These are phyloP conservation scores for Paecilomyces formosus DNA, from an alignment of 2,329 filamentous ascomycete genomes.

Conservation along the genomic window DNA sequence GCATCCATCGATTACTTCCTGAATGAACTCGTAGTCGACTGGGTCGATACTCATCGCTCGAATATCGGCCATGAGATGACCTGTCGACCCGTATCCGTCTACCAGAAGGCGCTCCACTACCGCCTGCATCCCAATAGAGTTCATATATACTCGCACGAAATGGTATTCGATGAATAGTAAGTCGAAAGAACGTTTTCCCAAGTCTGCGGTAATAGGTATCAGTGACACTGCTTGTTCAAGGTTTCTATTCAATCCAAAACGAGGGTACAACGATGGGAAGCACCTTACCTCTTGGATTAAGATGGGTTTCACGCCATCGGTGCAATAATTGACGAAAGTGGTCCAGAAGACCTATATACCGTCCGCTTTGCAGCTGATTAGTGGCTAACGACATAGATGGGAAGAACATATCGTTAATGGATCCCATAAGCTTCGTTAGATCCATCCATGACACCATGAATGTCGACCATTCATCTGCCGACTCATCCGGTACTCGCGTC, in stretches of 20 bases:
- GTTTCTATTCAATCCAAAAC: background rate
- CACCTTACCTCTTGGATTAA: slow-evolving; percentile 20
- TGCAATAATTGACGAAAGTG: slow-evolving; percentile 30
- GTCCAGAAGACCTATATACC: slow-evolving; percentile 43
- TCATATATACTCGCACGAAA: slow-evolving; percentile 38
- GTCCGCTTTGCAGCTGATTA: slow-evolving; percentile 25
- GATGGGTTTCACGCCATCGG: slow-evolving; percentile 30
- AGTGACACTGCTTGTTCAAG: background rate
- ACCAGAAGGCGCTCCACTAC: slow-evolving; percentile 47
- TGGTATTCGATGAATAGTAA: slow-evolving; percentile 49
- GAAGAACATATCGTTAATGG: slow-evolving; percentile 48
- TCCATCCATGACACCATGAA: slow-evolving; percentile 49
- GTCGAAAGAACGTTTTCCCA: slow-evolving; percentile 34
- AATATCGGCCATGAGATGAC: slow-evolving; percentile 16
- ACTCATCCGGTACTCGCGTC: slow-evolving; percentile 26
- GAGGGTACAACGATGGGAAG: background rate
- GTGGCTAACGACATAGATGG: slow-evolving; percentile 19
- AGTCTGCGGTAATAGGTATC: slow-evolving; percentile 8
- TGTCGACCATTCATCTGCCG: slow-evolving; percentile 42
- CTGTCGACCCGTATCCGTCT: slow-evolving; percentile 13
- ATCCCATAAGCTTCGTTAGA: slow-evolving; percentile 41
- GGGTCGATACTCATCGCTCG: slow-evolving; percentile 32
- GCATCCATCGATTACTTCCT: slow-evolving; percentile 49
- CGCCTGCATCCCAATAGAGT: slow-evolving; percentile 48
- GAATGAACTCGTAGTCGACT: slow-evolving; percentile 48